These are phyloP conservation scores for Agrostemma githago DNA, from an alignment of 148 eudicot genomes.

Conservation along the genomic window DNA sequence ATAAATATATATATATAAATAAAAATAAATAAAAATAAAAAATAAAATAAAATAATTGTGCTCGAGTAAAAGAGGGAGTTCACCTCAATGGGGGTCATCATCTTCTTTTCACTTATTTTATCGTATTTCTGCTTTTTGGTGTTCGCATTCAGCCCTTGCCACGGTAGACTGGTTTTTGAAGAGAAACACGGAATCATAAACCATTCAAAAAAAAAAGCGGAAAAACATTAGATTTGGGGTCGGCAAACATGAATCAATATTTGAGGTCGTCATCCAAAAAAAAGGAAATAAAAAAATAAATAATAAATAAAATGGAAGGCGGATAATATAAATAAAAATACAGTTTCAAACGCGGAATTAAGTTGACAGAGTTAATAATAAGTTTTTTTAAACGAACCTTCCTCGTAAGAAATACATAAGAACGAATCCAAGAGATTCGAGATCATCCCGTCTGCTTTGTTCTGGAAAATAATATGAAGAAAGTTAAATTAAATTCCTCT, in stretches of 20 bases:
- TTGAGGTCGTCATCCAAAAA: too few species aligned
- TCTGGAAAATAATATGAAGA: constrained; percentile 41
- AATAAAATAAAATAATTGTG: too few species aligned
- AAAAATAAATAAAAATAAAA: too few species aligned
- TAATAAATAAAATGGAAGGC: too few species aligned
- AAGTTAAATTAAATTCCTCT: constrained; percentile 19
- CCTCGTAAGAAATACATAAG: constrained; percentile 96
- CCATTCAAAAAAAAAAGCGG: not conserved
- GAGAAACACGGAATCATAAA: not conserved
- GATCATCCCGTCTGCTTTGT: constrained; percentile 96
- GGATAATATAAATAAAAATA: too few species aligned
- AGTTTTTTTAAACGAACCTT: constrained; percentile 42
- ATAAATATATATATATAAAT: too few species aligned
- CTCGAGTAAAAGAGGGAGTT: not conserved
- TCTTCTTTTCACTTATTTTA: constrained; percentile 94
- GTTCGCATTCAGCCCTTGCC: constrained; percentile 94
- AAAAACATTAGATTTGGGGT: too few species aligned
- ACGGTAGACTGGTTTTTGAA: constrained; percentile 68
- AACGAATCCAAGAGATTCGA: constrained; percentile 95
- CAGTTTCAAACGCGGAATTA: too few species aligned
- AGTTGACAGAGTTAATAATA: too few species aligned
- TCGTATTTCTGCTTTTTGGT: constrained; percentile 97
- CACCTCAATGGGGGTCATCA: constrained; percentile 91
- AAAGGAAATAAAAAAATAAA: too few species aligned
- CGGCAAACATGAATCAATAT: too few species aligned